phyloP scores from a whole-genome alignment of 108 stramenopile genomes.

The Pseudonitzschia multistriata region DNA sequence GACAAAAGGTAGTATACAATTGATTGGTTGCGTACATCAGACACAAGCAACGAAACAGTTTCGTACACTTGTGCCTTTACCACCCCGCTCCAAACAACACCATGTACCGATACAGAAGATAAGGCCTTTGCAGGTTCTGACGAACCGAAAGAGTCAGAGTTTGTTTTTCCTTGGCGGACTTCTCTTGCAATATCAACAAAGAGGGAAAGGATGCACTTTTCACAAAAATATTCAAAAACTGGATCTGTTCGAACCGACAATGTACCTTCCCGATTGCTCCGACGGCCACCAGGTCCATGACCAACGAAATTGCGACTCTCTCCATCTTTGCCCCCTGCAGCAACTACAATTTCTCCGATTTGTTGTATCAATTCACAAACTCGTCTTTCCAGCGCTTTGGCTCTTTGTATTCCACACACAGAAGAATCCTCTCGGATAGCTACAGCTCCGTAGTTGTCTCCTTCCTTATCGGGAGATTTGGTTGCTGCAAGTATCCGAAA shows the following conservation, averaged over 20 bases:
- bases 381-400: constrained; percentile 30
- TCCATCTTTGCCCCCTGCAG: constrained; percentile 8
- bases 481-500: constrained; percentile 49
- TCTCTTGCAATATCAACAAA: constrained; percentile 69
- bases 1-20: constrained; percentile 74
- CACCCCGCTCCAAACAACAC: constrained; percentile 59
- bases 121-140: constrained; percentile 12
- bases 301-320: not conserved
- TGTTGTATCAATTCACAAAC: constrained; percentile 35
- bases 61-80: constrained; percentile 79
- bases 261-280: not conserved
- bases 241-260: constrained; percentile 30
- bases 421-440: constrained; percentile 34
- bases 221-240: constrained; percentile 86
- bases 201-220: constrained; percentile 73
- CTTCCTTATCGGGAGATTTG: constrained; percentile 39
- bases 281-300: not conserved
- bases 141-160: not conserved
- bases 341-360: constrained; percentile 48
- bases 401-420: constrained; percentile 36
- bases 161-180: constrained; percentile 21
- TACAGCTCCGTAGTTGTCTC: constrained; percentile 34
- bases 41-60: constrained; percentile 57
- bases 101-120: constrained; percentile 36
- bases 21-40: constrained; percentile 50